These are phyloP conservation scores for Neoboletus brunneissimus DNA, from an alignment of 768 basidiomycete genomes.

Conservation along the genomic window DNA sequence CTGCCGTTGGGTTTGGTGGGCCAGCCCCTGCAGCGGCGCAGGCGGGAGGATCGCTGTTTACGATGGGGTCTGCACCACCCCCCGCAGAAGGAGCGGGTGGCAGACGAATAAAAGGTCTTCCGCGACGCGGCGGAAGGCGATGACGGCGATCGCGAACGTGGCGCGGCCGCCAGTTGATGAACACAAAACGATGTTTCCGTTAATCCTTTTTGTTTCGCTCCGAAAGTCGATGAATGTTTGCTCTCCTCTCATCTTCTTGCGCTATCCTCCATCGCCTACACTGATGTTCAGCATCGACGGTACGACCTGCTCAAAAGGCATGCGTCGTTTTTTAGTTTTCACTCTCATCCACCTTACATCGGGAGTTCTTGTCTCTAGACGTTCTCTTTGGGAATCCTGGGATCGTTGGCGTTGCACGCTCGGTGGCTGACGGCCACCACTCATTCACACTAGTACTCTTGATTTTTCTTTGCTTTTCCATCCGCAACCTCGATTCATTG, in stretches of 20 bases:
- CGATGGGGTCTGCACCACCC: slow-evolving; percentile 56
- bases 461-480: slow-evolving; percentile 1
- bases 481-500: slow-evolving; percentile 4
- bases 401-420: slow-evolving; percentile 17
- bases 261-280: slow-evolving; percentile 17
- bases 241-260: slow-evolving; percentile 13
- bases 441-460: slow-evolving; percentile 10
- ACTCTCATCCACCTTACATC: slow-evolving; percentile 1
- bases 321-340: slow-evolving; percentile 5
- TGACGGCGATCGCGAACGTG: slow-evolving; percentile 10
- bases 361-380: slow-evolving; percentile 12
- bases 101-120: slow-evolving; percentile 55
- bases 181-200: slow-evolving; percentile 5
- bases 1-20: slow-evolving; percentile 41
- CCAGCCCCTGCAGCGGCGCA: slow-evolving; percentile 33
- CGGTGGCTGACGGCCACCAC: slow-evolving; percentile 32
- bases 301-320: slow-evolving; percentile 7
- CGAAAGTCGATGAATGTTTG: slow-evolving; percentile 12
- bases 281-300: slow-evolving; percentile 28
- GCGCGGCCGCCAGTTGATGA: slow-evolving; percentile 13
- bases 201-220: slow-evolving; percentile 6
- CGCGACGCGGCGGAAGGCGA: slow-evolving; percentile 38
- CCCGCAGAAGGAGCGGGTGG: slow-evolving; percentile 34
- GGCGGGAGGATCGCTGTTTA: slow-evolving; percentile 43
- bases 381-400: slow-evolving; percentile 14